Evolutionary conservation across 306 rosid genomes (phyloP).

Genomic region (Nissolia schottii): DNA sequence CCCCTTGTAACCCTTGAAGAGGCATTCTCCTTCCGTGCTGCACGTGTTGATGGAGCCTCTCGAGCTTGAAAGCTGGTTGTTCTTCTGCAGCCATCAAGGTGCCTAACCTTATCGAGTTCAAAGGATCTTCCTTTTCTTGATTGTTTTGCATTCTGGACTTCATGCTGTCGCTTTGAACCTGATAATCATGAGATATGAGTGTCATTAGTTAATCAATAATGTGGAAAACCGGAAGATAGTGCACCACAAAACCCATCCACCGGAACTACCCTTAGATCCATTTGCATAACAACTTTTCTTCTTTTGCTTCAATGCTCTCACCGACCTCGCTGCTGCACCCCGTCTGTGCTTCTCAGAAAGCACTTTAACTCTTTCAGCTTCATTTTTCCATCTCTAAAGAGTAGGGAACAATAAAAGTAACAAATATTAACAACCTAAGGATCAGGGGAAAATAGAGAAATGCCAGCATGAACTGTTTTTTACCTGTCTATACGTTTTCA

Average conservation of each 20-base stretch:
- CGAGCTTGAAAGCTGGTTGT: constrained; percentile 14
- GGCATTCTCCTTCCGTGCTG: constrained; percentile 29
- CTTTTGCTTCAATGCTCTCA: constrained; percentile 42
- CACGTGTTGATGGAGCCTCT: constrained; percentile 23
- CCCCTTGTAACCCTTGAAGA: constrained; percentile 26
- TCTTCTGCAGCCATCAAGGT: constrained; percentile 22
- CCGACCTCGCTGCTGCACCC: constrained; percentile 65
- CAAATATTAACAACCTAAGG: background rate
- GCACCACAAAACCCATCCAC: background rate
- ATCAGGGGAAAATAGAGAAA: background rate
- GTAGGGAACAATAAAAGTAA: constrained; percentile 22
- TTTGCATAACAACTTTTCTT: constrained; percentile 32
- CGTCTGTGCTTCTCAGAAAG: constrained; percentile 74
- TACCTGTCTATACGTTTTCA: constrained; percentile 75
- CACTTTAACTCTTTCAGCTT: constrained; percentile 61
- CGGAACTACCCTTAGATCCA: constrained; percentile 31
- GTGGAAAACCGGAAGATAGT: constrained; percentile 1
- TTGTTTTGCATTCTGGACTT: constrained; percentile 29
- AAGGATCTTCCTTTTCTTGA: constrained; percentile 26
- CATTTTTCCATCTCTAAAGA: constrained; percentile 65
- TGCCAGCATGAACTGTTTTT: background rate
- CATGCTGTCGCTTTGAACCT: constrained; percentile 34
- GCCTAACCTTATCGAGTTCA: constrained; percentile 28
- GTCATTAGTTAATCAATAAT: background rate
- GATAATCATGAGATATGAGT: constrained; percentile 5